Conservation (phyloP, 441 rosid species). For the Eutrema salsugineum region DNA sequence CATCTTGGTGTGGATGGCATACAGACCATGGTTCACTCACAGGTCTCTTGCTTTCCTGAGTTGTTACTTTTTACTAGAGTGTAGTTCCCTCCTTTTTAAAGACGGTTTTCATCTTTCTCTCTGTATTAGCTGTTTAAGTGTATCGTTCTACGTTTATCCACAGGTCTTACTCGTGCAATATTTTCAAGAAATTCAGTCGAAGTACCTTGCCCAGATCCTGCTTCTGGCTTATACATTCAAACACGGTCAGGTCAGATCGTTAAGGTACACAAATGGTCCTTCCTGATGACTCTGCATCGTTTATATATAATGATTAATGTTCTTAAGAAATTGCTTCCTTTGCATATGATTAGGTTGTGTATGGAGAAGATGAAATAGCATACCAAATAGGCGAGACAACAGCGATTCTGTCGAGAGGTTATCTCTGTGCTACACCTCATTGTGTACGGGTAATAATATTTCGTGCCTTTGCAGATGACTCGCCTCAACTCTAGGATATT, state of each 20-base stretch:
- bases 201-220: conserved; percentile 78
- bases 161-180: conserved; percentile 94
- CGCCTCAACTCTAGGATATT: not conserved
- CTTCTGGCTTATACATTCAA: conserved; percentile 87
- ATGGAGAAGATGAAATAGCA: conserved; percentile 84
- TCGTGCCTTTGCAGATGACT: not conserved
- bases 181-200: conserved; percentile 71
- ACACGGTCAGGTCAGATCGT: conserved; percentile 76
- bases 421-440: conserved; percentile 96
- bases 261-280: conserved; percentile 50
- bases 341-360: conserved; percentile 53
- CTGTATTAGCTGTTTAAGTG: conserved; percentile 17
- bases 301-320: not conserved
- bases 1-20: conserved; percentile 99
- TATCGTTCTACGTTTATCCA: conserved; percentile 33
- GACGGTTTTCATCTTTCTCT: not conserved
- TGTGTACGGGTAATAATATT: conserved; percentile 70
- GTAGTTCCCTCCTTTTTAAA: too few species aligned
- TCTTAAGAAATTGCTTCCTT: not conserved
- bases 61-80: not conserved
- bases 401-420: conserved; percentile 72
- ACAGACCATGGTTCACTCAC: conserved; percentile 93
- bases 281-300: not conserved
- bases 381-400: conserved; percentile 97
- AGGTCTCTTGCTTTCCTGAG: conserved; percentile 36